Evolutionary conservation across 257 asterid species (phyloP).

Genomic region (Henckelia pumila): DNA sequence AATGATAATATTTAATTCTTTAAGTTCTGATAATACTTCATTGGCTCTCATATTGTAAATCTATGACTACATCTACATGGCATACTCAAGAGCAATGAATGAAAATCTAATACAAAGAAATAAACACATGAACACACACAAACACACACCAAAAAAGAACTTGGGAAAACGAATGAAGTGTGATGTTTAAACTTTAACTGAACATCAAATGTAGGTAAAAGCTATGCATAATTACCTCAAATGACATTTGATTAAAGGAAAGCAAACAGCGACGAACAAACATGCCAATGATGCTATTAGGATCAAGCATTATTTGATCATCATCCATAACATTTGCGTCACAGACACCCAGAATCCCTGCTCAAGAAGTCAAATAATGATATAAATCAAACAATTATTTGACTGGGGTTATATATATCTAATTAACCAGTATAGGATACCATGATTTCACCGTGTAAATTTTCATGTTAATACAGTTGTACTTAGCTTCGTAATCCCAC

Average conservation of each 20-base stretch:
- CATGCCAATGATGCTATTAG: conserved; percentile 76
- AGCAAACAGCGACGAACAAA: conserved; percentile 83
- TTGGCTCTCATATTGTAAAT: background rate
- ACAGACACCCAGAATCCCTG: conserved; percentile 72
- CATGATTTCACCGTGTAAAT: background rate
- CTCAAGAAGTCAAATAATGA: background rate
- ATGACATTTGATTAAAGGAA: conserved; percentile 71
- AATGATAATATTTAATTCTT: no score
- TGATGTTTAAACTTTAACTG: background rate
- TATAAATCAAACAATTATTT: conserved; percentile 6
- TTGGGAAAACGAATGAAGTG: conserved; percentile 1
- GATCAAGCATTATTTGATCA: conserved; percentile 85
- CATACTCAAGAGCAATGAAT: background rate
- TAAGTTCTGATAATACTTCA: background rate
- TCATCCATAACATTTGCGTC: conserved; percentile 72
- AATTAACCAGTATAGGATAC: background rate
- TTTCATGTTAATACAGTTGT: background rate
- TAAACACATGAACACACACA: background rate
- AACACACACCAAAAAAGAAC: background rate
- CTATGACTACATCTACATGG: background rate
- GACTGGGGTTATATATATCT: background rate
- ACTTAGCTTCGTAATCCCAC: background rate
- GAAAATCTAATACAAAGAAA: background rate
- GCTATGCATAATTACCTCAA: conserved; percentile 57
- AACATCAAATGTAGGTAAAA: background rate